Evolutionary conservation across 2,329 filamentous ascomycete genomes (phyloP).

Genomic region (Pezicula neosporulosa): DNA sequence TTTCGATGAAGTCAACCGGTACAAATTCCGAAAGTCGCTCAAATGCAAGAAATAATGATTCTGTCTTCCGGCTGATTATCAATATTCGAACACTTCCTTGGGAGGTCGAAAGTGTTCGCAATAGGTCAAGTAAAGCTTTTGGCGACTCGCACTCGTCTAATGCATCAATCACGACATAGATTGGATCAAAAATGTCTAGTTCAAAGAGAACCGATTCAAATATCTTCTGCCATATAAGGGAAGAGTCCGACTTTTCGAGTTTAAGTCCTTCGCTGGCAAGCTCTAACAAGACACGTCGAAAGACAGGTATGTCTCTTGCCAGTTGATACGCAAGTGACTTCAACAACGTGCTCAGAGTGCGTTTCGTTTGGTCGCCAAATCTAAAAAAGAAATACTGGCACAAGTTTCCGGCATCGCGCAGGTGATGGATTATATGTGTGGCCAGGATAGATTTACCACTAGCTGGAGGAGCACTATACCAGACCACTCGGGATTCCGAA

Average conservation of each 20-base stretch:
- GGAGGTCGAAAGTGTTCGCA: conserved; percentile 1
- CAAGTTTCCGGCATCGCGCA: conserved; percentile 7
- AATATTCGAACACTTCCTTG: neutral
- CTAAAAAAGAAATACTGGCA: conserved; percentile 29
- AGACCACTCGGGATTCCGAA: conserved; percentile 16
- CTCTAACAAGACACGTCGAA: no score
- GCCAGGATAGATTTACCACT: conserved; percentile 31
- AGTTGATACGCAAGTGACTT: conserved; percentile 27
- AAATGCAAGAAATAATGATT: conserved; percentile 1
- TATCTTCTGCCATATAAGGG: conserved; percentile 12
- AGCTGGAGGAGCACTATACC: conserved; percentile 24
- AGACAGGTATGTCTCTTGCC: conserved; percentile 4
- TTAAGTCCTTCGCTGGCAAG: conserved; percentile 8
- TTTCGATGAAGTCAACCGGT: neutral
- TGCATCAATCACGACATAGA: conserved; percentile 17
- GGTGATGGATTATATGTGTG: conserved; percentile 22
- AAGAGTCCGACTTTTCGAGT: conserved; percentile 9
- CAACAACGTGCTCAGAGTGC: conserved; percentile 16
- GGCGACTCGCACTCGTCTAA: conserved; percentile 13
- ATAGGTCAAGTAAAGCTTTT: neutral
- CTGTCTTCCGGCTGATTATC: neutral
- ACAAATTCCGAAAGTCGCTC: neutral
- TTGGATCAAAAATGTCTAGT: conserved; percentile 1
- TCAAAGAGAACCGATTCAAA: conserved; percentile 12
- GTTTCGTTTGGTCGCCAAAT: conserved; percentile 23